Percentiles rank a stretch among this genome's conserved stretches.
phyloP scores from a whole-genome alignment of 2,329 filamentous ascomycete genomes.

The Alternaria hordeiaustralica region DNA sequence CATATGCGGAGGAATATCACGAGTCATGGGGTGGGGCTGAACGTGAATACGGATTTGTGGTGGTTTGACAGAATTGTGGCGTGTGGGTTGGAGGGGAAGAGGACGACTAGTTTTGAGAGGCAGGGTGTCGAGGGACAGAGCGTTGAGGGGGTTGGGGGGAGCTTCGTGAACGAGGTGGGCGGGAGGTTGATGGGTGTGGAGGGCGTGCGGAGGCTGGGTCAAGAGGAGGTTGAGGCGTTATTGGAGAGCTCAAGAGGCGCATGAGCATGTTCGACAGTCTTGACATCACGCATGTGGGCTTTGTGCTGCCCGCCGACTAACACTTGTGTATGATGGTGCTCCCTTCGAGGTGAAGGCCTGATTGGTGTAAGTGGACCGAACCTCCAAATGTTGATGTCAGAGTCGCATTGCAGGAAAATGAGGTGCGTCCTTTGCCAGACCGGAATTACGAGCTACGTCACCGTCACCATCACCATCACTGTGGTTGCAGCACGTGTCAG shows the following conservation, averaged over 20 bases:
- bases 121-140: conserved; percentile 53
- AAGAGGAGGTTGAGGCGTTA: conserved; percentile 20
- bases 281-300: background rate
- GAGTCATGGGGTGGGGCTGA: conserved; percentile 82
- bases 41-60: conserved; percentile 69
- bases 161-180: conserved; percentile 52
- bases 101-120: conserved; percentile 74
- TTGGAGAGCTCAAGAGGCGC: background rate
- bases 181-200: conserved; percentile 31
- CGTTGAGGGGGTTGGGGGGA: conserved; percentile 49
- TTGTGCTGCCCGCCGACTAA: background rate
- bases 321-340: background rate
- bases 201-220: conserved; percentile 22
- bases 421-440: background rate
- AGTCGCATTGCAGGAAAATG: background rate
- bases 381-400: background rate
- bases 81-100: conserved; percentile 82
- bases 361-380: background rate
- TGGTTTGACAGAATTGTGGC: conserved; percentile 82
- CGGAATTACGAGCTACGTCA: background rate
- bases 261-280: background rate
- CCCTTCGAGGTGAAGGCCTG: background rate
- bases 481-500: too few species aligned
- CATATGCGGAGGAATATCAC: conserved; percentile 85
- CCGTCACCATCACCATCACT: background rate